Evolutionary conservation across 768 basidiomycete species (phyloP).

Genomic region (Mycena rebaudengoi): DNA sequence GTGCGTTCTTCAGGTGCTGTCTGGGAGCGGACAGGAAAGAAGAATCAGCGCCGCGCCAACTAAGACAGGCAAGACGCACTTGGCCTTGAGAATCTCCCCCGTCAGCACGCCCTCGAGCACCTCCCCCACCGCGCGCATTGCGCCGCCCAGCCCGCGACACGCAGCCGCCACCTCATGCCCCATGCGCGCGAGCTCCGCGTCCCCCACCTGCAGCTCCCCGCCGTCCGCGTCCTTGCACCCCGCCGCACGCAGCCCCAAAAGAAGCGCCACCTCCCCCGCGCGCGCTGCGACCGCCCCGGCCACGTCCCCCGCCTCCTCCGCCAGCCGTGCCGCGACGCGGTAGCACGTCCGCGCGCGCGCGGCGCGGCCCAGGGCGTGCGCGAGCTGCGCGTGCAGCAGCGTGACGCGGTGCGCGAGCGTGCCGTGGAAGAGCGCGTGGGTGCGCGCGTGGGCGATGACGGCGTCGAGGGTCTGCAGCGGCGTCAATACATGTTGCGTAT

Average conservation of each 20-base stretch:
- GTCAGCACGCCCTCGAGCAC: conserved; percentile 62
- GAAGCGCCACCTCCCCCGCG: conserved; percentile 60
- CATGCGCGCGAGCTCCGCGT: conserved; percentile 40
- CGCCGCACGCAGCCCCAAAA: conserved; percentile 51
- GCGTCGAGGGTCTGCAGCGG: conserved; percentile 51
- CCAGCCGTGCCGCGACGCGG: conserved; percentile 63
- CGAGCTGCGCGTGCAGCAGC: conserved; percentile 76
- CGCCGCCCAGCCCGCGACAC: conserved; percentile 62
- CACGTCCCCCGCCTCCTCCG: conserved; percentile 27
- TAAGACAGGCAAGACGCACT: conserved; percentile 52
- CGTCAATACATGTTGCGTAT: no score
- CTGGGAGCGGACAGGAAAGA: no score
- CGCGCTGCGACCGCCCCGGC: conserved; percentile 49
- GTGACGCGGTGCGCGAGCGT: conserved; percentile 69
- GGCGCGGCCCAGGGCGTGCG: conserved; percentile 67
- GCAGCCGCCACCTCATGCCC: conserved; percentile 49
- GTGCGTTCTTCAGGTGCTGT: conserved; percentile 64
- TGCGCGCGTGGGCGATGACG: conserved; percentile 71
- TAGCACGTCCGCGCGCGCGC: conserved; percentile 70
- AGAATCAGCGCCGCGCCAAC: conserved; percentile 8
- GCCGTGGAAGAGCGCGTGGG: conserved; percentile 58
- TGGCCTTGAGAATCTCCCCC: conserved; percentile 66
- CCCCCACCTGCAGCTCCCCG: conserved; percentile 29
- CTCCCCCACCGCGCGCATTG: conserved; percentile 61
- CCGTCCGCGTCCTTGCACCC: conserved; percentile 12